Conservation (phyloP, 2,329 filamentous ascomycete species). For the Pyrenophora seminiperda region DNA sequence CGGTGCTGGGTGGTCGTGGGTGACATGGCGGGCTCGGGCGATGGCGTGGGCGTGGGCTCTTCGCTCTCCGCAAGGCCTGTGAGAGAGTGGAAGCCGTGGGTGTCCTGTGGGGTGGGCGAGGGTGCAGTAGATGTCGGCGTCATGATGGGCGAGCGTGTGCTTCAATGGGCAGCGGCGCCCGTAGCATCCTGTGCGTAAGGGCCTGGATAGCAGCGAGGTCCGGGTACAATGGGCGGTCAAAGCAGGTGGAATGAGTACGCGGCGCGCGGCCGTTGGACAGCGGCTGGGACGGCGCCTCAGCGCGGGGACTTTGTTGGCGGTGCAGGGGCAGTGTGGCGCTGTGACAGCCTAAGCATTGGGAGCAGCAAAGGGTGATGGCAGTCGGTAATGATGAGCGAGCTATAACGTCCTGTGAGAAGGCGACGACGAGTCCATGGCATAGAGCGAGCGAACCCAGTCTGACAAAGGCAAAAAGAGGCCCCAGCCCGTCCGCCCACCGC, state of each 20-base stretch:
- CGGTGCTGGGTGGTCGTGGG: conserved; percentile 14
- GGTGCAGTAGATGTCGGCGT: conserved; percentile 9
- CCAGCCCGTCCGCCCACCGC: no score
- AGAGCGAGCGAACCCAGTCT: no score
- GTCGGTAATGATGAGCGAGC: conserved; percentile 9
- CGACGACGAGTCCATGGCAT: no score
- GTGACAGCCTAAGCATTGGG: conserved; percentile 32
- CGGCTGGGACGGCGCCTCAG: conserved; percentile 35
- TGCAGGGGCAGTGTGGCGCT: conserved; percentile 30
- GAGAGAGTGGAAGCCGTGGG: conserved; percentile 46
- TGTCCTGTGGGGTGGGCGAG: conserved; percentile 14
- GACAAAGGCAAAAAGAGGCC: background rate
- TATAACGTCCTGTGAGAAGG: conserved; percentile 5
- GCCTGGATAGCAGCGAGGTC: conserved; percentile 32
- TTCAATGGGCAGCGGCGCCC: conserved; percentile 28
- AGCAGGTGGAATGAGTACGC: conserved; percentile 30
- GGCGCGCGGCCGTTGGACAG: conserved; percentile 42
- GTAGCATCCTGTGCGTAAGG: conserved; percentile 40
- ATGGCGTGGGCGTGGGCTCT: conserved; percentile 37
- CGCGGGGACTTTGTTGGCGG: conserved; percentile 21
- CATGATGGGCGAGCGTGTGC: conserved; percentile 31
- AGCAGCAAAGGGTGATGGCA: conserved; percentile 17
- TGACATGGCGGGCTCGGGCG: conserved; percentile 11
- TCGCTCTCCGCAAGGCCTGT: conserved; percentile 45
- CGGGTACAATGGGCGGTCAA: conserved; percentile 36